A percentile compares a stretch with the other conserved stretches of the same genome.
Conservation (phyloP, 805 yeast genomes). For the Metschnikowia matae region DNA sequence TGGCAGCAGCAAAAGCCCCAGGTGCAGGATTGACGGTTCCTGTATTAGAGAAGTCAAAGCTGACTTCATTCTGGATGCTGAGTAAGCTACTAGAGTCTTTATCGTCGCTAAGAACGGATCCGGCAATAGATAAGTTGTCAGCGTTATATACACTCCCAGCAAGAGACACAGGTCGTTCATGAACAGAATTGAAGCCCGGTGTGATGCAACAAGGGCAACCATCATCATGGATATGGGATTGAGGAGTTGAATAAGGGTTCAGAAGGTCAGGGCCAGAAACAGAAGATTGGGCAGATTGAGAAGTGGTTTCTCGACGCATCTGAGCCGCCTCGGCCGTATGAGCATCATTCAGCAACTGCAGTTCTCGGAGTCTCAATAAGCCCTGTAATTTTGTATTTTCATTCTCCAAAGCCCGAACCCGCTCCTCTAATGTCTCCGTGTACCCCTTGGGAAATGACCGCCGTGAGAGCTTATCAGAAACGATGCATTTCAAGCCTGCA, state of each 20-base stretch:
- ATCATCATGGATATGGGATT: conserved; percentile 24
- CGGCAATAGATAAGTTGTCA: conserved; percentile 29
- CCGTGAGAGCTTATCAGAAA: conserved; percentile 81
- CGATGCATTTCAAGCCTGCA: conserved; percentile 83
- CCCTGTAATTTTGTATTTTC: conserved; percentile 71
- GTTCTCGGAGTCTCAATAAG: conserved; percentile 59
- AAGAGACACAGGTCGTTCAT: conserved; percentile 61
- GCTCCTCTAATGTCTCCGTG: conserved; percentile 83
- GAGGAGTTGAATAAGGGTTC: conserved; percentile 5
- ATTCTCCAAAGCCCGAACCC: conserved; percentile 80
- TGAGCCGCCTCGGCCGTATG: not conserved
- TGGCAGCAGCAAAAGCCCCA: conserved; percentile 21
- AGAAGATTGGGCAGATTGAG: not conserved
- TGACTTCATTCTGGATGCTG: conserved; percentile 24
- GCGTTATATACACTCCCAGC: conserved; percentile 53
- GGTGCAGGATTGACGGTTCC: conserved; percentile 58
- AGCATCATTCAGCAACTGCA: conserved; percentile 35
- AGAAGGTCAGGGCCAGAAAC: conserved; percentile 2
- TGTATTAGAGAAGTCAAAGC: conserved; percentile 6
- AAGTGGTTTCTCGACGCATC: conserved; percentile 1
- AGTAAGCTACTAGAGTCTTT: conserved; percentile 26
- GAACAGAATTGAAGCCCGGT: conserved; percentile 41
- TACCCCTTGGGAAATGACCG: conserved; percentile 90
- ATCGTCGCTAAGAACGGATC: conserved; percentile 40
- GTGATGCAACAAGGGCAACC: conserved; percentile 48